A percentile compares a stretch with the other conserved stretches of the same genome.
Evolutionary conservation across 331 rosid species (phyloP).

Genomic region (Malus hybrid): DNA sequence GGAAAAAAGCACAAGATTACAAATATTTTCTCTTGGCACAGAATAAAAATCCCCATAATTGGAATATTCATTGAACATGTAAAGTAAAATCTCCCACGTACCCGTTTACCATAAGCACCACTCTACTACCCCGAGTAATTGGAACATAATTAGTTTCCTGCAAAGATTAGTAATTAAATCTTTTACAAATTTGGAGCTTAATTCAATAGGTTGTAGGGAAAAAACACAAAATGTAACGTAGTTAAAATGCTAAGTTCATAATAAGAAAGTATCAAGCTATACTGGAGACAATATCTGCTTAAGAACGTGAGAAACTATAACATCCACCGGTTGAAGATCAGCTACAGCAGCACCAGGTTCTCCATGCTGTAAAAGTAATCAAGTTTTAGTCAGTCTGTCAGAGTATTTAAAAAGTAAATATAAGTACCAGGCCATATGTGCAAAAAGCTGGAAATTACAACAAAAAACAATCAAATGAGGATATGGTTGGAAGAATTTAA

Average conservation of each 20-base stretch:
- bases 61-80: background rate
- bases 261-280: slow-evolving; percentile 23
- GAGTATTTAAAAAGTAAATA: background rate
- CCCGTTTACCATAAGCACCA: slow-evolving; percentile 93
- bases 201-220: background rate
- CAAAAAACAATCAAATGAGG: background rate
- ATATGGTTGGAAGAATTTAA: background rate
- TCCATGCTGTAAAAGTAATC: slow-evolving; percentile 64
- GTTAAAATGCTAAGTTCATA: background rate
- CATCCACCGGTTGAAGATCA: slow-evolving; percentile 80
- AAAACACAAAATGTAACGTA: background rate
- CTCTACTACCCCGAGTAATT: slow-evolving; percentile 72
- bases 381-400: slow-evolving; percentile 22
- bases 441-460: background rate
- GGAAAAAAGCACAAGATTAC: background rate
- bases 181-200: background rate
- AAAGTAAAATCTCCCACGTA: slow-evolving; percentile 24
- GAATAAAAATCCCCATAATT: background rate
- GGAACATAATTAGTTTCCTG: slow-evolving; percentile 91
- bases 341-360: slow-evolving; percentile 86
- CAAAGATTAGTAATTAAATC: slow-evolving; percentile 7
- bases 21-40: background rate
- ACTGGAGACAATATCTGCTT: slow-evolving; percentile 78
- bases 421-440: background rate
- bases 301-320: slow-evolving; percentile 75